A percentile compares a stretch with the other conserved stretches of the same genome.
These are phyloP conservation scores for Nepenthes alata DNA, from an alignment of 179 eudicot species.

Conservation along the genomic window DNA sequence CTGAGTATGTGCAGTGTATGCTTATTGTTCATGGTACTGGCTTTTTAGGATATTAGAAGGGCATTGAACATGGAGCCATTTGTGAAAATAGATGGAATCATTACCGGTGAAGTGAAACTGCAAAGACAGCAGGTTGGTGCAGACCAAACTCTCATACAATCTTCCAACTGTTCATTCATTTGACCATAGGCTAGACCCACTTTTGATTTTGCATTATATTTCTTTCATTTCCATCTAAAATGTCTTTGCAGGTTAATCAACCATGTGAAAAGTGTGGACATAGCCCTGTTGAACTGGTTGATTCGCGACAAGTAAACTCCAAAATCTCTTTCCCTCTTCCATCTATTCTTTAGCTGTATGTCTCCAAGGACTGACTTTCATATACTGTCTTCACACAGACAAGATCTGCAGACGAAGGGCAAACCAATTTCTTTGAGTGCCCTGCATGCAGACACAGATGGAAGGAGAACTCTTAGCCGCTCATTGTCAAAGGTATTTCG, in stretches of 20 bases:
- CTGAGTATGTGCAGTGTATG: background rate
- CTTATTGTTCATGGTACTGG: too few relatives aligned
- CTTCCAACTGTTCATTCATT: background rate
- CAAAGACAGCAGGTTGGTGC: constrained; percentile 22
- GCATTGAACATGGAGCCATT: constrained; percentile 30
- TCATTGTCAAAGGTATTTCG: too few relatives aligned
- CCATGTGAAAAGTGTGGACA: constrained; percentile 35
- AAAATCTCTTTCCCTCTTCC: background rate
- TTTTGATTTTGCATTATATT: background rate
- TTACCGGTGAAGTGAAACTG: constrained; percentile 28
- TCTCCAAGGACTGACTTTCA: background rate
- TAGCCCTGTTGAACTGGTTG: constrained; percentile 35
- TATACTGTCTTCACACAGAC: constrained; percentile 13
- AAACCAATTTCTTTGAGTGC: constrained; percentile 38
- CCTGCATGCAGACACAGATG: constrained; percentile 35
- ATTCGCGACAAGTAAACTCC: constrained; percentile 28
- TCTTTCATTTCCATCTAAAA: background rate
- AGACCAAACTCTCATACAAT: background rate
- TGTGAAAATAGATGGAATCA: constrained; percentile 25
- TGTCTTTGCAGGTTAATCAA: constrained; percentile 26
- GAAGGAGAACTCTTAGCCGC: constrained; percentile 33
- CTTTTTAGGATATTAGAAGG: constrained; percentile 30
- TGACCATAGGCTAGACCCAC: background rate
- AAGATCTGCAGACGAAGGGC: constrained; percentile 48
- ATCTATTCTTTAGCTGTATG: background rate